Percentiles rank a stretch among this genome's conserved stretches.
Evolutionary conservation across 2,329 filamentous ascomycete species (phyloP).

Genomic region (Calonectria pteridis): DNA sequence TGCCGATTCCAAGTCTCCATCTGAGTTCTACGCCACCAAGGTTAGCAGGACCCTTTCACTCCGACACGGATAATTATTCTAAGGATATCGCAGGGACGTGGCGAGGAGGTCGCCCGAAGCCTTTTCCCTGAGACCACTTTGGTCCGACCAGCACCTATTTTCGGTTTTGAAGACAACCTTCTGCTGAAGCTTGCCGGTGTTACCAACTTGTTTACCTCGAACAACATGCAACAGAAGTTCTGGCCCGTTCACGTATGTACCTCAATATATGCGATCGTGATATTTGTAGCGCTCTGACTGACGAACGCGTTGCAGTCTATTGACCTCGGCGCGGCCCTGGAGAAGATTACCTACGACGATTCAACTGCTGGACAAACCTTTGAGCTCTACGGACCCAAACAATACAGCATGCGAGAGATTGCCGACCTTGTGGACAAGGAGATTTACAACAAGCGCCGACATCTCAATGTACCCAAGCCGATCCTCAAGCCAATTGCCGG

Average conservation of each 20-base stretch:
- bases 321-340: constrained; percentile 89
- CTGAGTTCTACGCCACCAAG: constrained; percentile 94
- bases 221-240: constrained; percentile 92
- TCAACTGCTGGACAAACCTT: constrained; percentile 90
- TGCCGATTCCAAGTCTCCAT: constrained; percentile 81
- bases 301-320: constrained; percentile 70
- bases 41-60: constrained; percentile 53
- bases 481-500: constrained; percentile 81
- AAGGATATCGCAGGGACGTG: constrained; percentile 69
- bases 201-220: constrained; percentile 87
- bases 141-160: constrained; percentile 92
- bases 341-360: constrained; percentile 92
- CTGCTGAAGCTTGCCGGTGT: constrained; percentile 86
- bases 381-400: constrained; percentile 93
- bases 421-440: constrained; percentile 90
- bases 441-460: constrained; percentile 88
- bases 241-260: constrained; percentile 87
- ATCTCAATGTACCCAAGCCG: constrained; percentile 89
- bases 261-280: too few relatives aligned
- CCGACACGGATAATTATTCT: constrained; percentile 11
- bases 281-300: background rate
- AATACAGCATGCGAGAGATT: constrained; percentile 92
- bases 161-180: constrained; percentile 94
- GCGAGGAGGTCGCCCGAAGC: constrained; percentile 84
- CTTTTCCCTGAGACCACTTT: constrained; percentile 98